Percentiles rank a stretch among this genome's conserved stretches.
phyloP scores from a whole-genome alignment of 2,329 filamentous ascomycete species.

The Epichloe coenophiala region DNA sequence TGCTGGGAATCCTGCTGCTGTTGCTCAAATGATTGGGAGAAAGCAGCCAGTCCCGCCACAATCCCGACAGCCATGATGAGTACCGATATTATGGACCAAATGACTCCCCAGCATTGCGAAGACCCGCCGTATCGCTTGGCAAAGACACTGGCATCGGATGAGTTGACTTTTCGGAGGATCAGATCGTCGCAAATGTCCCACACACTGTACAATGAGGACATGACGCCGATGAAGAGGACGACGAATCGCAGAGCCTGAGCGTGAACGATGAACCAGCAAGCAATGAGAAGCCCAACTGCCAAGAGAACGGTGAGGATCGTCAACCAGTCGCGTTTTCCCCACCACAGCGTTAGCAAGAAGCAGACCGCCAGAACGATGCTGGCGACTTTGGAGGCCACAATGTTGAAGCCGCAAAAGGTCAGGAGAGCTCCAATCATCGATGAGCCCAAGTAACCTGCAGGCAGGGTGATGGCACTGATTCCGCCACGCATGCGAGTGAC shows the following conservation, averaged over 20 bases:
- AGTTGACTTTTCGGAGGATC: constrained; percentile 68
- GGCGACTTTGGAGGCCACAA: constrained; percentile 68
- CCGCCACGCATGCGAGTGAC: constrained; percentile 68
- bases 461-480: constrained; percentile 55
- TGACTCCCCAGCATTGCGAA: constrained; percentile 67
- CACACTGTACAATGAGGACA: constrained; percentile 67
- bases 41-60: constrained; percentile 63
- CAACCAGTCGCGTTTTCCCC: constrained; percentile 66
- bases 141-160: constrained; percentile 67
- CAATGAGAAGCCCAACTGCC: constrained; percentile 57
- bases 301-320: constrained; percentile 58
- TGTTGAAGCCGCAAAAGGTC: constrained; percentile 70
- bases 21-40: constrained; percentile 54
- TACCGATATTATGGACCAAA: constrained; percentile 63
- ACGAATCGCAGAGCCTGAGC: constrained; percentile 62
- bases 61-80: constrained; percentile 61
- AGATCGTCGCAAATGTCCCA: constrained; percentile 81
- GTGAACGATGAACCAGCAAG: constrained; percentile 68
- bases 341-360: constrained; percentile 70
- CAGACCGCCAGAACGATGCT: constrained; percentile 60
- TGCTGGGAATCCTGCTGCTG: constrained; percentile 55
- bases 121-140: constrained; percentile 66
- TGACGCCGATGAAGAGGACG: constrained; percentile 69
- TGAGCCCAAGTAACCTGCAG: constrained; percentile 66
- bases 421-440: constrained; percentile 64